These are phyloP conservation scores for Agaricales sp. DNA, from an alignment of 1,284 basidiomycete genomes.

Conservation along the genomic window DNA sequence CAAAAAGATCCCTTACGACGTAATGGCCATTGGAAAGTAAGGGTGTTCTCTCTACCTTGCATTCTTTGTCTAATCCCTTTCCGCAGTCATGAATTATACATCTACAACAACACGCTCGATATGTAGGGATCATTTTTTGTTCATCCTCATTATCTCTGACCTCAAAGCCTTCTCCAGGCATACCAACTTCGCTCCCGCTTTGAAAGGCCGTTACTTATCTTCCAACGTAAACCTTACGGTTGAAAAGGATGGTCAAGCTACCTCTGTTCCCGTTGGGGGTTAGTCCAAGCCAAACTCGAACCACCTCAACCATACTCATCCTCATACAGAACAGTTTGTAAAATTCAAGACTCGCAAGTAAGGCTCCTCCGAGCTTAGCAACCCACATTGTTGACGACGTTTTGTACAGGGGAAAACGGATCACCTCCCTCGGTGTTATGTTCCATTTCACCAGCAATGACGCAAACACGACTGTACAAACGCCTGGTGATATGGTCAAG, in stretches of 20 bases:
- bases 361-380: constrained; percentile 13
- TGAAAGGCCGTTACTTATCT: constrained; percentile 70
- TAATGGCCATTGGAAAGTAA: constrained; percentile 79
- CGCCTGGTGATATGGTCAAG: constrained; percentile 63
- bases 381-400: constrained; percentile 4
- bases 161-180: too few species aligned
- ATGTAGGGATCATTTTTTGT: too few species aligned
- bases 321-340: constrained; percentile 40
- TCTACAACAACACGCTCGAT: constrained; percentile 66
- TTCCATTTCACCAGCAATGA: constrained; percentile 63
- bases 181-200: constrained; percentile 63
- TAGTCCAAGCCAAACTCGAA: too few species aligned
- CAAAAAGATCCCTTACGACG: constrained; percentile 68
- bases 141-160: too few species aligned
- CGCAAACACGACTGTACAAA: constrained; percentile 65
- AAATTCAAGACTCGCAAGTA: constrained; percentile 75
- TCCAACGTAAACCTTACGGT: constrained; percentile 83
- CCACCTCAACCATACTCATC: constrained; percentile 13
- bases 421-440: constrained; percentile 77
- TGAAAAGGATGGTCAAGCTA: constrained; percentile 35
- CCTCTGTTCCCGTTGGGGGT: constrained; percentile 58
- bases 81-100: constrained; percentile 84
- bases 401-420: constrained; percentile 44
- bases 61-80: too few species aligned
- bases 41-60: neutral